Percentiles rank a stretch among this genome's conserved stretches.
These are phyloP conservation scores for Stylosanthes scabra DNA, from an alignment of 331 rosid genomes.

Conservation along the genomic window DNA sequence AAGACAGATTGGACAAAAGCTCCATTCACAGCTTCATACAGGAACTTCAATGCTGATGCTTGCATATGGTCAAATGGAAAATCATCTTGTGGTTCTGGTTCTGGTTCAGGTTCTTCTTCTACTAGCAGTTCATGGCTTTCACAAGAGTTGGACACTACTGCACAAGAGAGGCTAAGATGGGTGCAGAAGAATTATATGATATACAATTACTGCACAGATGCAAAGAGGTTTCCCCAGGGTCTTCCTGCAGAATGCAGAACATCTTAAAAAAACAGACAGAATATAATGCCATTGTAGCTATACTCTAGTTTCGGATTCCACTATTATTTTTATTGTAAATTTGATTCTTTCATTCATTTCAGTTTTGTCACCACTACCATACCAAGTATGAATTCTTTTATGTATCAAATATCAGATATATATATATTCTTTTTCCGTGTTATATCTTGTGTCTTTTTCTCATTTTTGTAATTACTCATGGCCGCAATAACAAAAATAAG, in stretches of 20 bases:
- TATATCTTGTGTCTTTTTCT: not conserved
- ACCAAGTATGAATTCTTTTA: conserved; percentile 7
- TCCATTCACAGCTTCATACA: conserved; percentile 57
- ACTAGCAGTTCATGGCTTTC: conserved; percentile 46
- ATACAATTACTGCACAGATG: conserved; percentile 63
- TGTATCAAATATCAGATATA: not conserved
- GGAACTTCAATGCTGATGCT: conserved; percentile 49
- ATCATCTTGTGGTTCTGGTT: conserved; percentile 45
- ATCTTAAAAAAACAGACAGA: conserved; percentile 19
- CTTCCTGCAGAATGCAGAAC: conserved; percentile 60
- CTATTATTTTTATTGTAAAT: not conserved
- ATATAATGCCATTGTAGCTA: not conserved
- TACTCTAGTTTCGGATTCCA: not conserved
- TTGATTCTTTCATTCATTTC: conserved; percentile 49
- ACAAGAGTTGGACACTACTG: conserved; percentile 48
- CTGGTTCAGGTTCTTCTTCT: conserved; percentile 17
- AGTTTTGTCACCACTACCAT: conserved; percentile 9
- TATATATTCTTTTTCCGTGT: not conserved
- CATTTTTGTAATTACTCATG: not conserved
- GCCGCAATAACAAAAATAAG: not conserved
- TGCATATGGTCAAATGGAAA: conserved; percentile 46
- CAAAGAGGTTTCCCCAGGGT: conserved; percentile 56
- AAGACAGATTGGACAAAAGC: conserved; percentile 57
- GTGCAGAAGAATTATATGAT: conserved; percentile 70
- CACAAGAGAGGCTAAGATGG: conserved; percentile 52